Evolutionary conservation across 495 filamentous ascomycete genomes (phyloP), one percentile per base, ranked within the genome.

Genomic region (Penicillium odoratum): DNA sequence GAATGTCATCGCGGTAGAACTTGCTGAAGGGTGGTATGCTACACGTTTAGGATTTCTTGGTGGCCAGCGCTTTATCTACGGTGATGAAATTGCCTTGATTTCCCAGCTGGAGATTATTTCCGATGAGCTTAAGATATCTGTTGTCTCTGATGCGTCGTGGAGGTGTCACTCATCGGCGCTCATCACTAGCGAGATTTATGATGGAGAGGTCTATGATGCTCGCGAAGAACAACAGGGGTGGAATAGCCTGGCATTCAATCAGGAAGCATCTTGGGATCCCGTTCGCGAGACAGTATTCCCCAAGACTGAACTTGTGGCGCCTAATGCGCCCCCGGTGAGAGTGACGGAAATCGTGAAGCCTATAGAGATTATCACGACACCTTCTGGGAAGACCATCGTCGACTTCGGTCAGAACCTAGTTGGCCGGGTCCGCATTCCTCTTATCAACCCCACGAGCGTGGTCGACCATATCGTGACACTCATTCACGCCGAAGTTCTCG

Each of bases 321-420:
- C 77, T 5, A 72, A 79, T 61, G 77, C 71, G 3, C 70, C 78
- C 1, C 78, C 78, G 8, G 74, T 79, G 30, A 67, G 71, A n/a
- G 63, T 69, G 7, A 67, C 69, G 1, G 63, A 77, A 53, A 66
- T 69, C 30, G 53, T 82, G 15, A 67, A 74, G 49, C 63, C 76
- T 8, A 44, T 70, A 26, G 45, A 74, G 15, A 65, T 83, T 13
- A 63, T 80, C 10, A 77, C 52, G 10, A 79, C 73, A 9, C 75
- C 77, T 3, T 66, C 70, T 2, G 78, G 78, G 8, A 76, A 76
- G 47, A 76, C 67, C 0, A 74, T 84, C 4, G 50, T 85, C 6
- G 82, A 85, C 57, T 84, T 83, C 57, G 81, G 81, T 11, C 82
- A 84, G 57, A 85, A 84, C 53, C 66, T 84, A 10, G 81, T 83